phyloP scores from a whole-genome alignment of 2,329 filamentous ascomycete species.

The Trichoderma sp. region DNA sequence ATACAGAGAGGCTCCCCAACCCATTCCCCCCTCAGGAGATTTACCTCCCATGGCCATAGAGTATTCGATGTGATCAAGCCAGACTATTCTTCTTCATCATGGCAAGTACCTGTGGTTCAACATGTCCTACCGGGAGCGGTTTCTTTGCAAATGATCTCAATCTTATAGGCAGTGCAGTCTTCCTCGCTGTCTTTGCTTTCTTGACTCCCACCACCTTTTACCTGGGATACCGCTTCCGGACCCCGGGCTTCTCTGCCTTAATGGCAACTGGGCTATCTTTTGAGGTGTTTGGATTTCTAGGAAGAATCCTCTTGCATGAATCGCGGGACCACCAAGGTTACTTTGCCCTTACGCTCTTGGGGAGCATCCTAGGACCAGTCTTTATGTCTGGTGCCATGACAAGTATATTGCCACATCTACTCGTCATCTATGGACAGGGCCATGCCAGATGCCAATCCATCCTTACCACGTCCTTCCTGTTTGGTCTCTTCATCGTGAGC shows the following conservation, averaged over 20 bases:
- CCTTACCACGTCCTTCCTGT: constrained; percentile 36
- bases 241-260: constrained; percentile 40
- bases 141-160: constrained; percentile 40
- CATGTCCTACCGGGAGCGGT: constrained; percentile 36
- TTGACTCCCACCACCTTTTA: constrained; percentile 40
- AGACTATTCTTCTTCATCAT: constrained; percentile 30
- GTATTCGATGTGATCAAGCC: constrained; percentile 29
- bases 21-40: constrained; percentile 1
- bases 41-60: constrained; percentile 14
- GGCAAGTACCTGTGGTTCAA: constrained; percentile 37
- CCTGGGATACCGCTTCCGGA: constrained; percentile 41
- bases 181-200: constrained; percentile 41
- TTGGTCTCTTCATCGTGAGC: constrained; percentile 36
- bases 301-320: constrained; percentile 42
- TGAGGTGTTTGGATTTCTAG: constrained; percentile 47
- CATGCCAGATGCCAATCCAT: constrained; percentile 39
- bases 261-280: constrained; percentile 43
- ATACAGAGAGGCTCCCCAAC: constrained; percentile 6
- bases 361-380: constrained; percentile 48
- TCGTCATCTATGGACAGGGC: constrained; percentile 46
- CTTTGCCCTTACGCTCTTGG: constrained; percentile 47
- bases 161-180: constrained; percentile 40
- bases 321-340: constrained; percentile 34
- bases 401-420: constrained; percentile 45
- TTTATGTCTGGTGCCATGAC: constrained; percentile 46